Conservation (phyloP, 75 land plant genomes). For the Gnetum montanum region DNA sequence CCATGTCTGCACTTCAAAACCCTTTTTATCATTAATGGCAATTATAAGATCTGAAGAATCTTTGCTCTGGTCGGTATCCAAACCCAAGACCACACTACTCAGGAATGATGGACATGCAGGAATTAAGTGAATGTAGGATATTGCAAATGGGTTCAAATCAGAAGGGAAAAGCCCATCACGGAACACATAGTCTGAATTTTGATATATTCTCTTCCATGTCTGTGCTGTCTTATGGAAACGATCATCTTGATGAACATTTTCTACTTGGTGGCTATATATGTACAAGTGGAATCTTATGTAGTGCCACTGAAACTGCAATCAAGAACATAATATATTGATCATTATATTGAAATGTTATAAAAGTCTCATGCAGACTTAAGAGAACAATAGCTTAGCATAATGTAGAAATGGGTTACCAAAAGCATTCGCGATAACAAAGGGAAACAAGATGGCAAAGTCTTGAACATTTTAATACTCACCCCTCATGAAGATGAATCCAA, state of each 20-base stretch:
- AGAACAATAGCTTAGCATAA: too few species aligned
- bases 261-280: neutral
- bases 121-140: slow-evolving; percentile 5
- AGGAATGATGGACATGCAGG: slow-evolving; percentile 3
- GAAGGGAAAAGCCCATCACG: slow-evolving; percentile 6
- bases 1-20: slow-evolving; percentile 6
- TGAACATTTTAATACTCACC: too few species aligned
- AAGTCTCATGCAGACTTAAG: too few species aligned
- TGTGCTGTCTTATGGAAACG: neutral
- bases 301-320: slow-evolving; percentile 1
- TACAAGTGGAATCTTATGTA: slow-evolving; percentile 3
- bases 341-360: too few species aligned
- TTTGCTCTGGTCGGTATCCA: neutral
- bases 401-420: too few species aligned
- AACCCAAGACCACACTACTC: neutral
- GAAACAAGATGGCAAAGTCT: neutral
- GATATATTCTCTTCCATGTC: neutral
- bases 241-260: neutral
- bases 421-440: too few species aligned
- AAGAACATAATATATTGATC: too few species aligned
- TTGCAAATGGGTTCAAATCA: slow-evolving; percentile 3
- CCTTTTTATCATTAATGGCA: slow-evolving; percentile 2
- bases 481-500: too few species aligned
- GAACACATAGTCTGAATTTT: neutral
- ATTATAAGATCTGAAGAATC: slow-evolving; percentile 3